A percentile compares a stretch with the other conserved stretches of the same genome.
Conservation (phyloP, 1,139 yeast genomes). For the Pichia norvegensis region DNA sequence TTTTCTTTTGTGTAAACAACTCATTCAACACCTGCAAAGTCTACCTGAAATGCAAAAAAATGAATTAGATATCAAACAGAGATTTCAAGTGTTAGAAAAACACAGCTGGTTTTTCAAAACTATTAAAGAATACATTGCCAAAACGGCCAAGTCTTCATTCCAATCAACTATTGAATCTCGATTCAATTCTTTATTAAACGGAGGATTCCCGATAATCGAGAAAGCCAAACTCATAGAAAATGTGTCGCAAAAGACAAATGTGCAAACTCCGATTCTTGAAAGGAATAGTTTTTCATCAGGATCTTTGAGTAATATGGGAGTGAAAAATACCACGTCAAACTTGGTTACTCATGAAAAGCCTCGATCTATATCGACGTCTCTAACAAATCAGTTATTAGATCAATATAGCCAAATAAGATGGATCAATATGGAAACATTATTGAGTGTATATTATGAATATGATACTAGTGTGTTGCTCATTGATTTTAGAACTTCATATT, state of each 20-base stretch:
- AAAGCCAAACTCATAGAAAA: conserved; percentile 10
- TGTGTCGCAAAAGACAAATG: neutral
- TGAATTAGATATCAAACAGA: neutral
- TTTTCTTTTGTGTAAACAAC: conserved; percentile 1
- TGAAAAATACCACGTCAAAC: neutral
- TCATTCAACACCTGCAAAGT: conserved; percentile 1
- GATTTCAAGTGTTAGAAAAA: neutral
- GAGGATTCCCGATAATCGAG: conserved; percentile 9
- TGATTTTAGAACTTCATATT: conserved; percentile 47
- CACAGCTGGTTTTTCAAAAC: conserved; percentile 6
- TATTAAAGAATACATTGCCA: conserved; percentile 8
- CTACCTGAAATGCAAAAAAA: neutral
- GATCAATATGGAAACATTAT: conserved; percentile 19
- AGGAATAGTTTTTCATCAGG: neutral
- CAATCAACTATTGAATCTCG: conserved; percentile 9
- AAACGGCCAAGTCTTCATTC: conserved; percentile 3
- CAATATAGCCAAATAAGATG: conserved; percentile 1
- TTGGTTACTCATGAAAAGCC: conserved; percentile 4
- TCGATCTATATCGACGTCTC: conserved; percentile 9
- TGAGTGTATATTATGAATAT: conserved; percentile 16
- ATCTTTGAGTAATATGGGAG: neutral
- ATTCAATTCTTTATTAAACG: conserved; percentile 10
- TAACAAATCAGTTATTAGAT: conserved; percentile 1
- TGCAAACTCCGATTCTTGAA: neutral
- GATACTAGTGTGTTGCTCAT: conserved; percentile 35